Conservation (phyloP, 352 stramenopile genomes). For the Phytophthora sp. region DNA sequence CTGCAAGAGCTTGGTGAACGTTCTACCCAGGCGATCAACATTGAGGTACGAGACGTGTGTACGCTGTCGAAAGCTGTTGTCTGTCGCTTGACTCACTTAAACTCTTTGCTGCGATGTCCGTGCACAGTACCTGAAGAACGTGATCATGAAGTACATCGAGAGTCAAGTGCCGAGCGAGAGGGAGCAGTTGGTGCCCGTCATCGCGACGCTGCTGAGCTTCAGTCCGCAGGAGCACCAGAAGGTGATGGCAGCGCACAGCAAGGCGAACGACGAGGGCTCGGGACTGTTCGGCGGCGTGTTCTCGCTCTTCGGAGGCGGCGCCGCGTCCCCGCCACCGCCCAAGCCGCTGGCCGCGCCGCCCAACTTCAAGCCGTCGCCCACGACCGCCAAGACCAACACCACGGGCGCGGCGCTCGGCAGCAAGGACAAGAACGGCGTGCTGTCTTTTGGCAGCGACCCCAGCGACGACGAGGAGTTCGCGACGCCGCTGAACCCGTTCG, state of each 20-base stretch:
- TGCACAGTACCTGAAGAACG: constrained; percentile 84
- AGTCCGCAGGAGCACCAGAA: constrained; percentile 72
- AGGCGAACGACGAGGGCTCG: constrained; percentile 40
- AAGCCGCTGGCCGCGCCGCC: constrained; percentile 64
- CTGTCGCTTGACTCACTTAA: neutral
- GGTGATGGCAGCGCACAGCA: constrained; percentile 49
- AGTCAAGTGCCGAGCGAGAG: constrained; percentile 78
- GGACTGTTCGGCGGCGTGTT: constrained; percentile 76
- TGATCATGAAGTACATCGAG: constrained; percentile 87
- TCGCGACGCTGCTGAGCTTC: constrained; percentile 77
- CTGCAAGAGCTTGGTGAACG: constrained; percentile 53
- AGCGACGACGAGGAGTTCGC: constrained; percentile 59
- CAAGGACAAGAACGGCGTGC: constrained; percentile 36
- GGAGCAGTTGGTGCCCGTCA: constrained; percentile 80
- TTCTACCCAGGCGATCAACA: constrained; percentile 56
- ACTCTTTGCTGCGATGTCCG: neutral
- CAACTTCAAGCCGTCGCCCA: constrained; percentile 42
- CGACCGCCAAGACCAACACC: constrained; percentile 26
- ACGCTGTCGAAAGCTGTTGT: neutral
- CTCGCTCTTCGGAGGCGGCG: constrained; percentile 64
- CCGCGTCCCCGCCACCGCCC: constrained; percentile 31
- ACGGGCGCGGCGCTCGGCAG: constrained; percentile 29
- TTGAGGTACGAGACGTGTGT: constrained; percentile 60
- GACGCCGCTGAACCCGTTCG: constrained; percentile 71
- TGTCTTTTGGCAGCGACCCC: constrained; percentile 41